Evolutionary conservation across 441 rosid genomes (phyloP), one percentile per base, ranked within the genome.

Genomic region (Corymbia calophylla): DNA sequence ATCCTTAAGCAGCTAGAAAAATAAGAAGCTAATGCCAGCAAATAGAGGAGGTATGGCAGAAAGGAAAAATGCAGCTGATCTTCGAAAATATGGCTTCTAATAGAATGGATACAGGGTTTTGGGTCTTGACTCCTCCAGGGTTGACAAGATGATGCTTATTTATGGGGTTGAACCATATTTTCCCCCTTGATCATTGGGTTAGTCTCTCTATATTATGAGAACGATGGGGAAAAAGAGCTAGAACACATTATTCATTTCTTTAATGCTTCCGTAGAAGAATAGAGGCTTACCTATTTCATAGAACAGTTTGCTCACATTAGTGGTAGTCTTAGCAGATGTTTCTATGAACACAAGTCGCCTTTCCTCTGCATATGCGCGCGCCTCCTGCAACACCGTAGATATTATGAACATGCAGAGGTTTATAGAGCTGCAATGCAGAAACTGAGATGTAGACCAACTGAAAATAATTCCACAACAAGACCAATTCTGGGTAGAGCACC

Each of bases 321-420:
- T 82, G 27, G 95, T 93, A 35, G 93, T 88, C 90, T 94, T 94
- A 11, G 95, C 95, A 51, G 95, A 94, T 62, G 95, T 92, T 89
- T 94, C 95, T 91, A 94, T 88, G 93, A 94, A 94, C 93, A 94
- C 91, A 56, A 94, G 92, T 87, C 93, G 92, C 88, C 90, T 94
- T 88, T 93, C 95, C 88, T 92, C 93, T 29, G 94, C 95, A 89
- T 91, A 94, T 4, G 35, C 53, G 77, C 88, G 89, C 56, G 92
- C 95, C 53, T 93, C 95, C 95, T 94, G 93, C 91, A 92, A 89
- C 87, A 90, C 89, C 73, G 31, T 53, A 53, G 15, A 53, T 29
- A 55, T 53, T 7, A 27, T 53, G 51, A 54, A 31, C 48, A 55
- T 1, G 3, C 44, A n/a, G n/a, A 32, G 66, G 58, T 39, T 86